These are phyloP conservation scores for Pichia manshurica DNA, from an alignment of 805 yeast species.

Conservation along the genomic window DNA sequence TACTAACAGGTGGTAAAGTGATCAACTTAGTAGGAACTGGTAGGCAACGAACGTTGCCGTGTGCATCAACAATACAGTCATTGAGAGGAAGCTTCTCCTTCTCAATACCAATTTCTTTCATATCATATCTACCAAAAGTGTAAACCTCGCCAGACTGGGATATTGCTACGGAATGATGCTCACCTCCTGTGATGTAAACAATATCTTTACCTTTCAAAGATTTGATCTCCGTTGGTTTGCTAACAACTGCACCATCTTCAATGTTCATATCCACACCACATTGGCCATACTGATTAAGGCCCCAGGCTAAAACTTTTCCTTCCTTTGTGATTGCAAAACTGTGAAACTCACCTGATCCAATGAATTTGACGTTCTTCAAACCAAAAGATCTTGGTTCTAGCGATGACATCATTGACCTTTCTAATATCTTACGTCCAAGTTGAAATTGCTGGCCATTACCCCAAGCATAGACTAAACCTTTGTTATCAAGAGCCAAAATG, in stretches of 20 bases:
- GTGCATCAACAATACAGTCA: conserved; percentile 65
- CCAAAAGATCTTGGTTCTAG: conserved; percentile 83
- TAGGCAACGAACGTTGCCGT: conserved; percentile 75
- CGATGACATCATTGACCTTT: conserved; percentile 66
- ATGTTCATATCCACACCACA: conserved; percentile 77
- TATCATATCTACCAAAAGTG: conserved; percentile 87
- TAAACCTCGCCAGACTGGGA: conserved; percentile 67
- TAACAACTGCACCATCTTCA: conserved; percentile 80
- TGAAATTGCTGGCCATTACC: conserved; percentile 95
- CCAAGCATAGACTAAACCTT: conserved; percentile 92
- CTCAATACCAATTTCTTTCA: conserved; percentile 85
- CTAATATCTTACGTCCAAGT: conserved; percentile 80
- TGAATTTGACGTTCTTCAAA: conserved; percentile 65
- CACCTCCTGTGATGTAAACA: conserved; percentile 77
- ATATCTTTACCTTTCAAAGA: conserved; percentile 55
- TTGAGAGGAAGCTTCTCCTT: conserved; percentile 60
- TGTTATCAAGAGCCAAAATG: conserved; percentile 70
- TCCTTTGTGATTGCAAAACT: conserved; percentile 82
- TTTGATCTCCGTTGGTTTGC: conserved; percentile 70
- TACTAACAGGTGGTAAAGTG: conserved; percentile 50
- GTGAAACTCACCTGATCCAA: conserved; percentile 93
- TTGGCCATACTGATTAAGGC: conserved; percentile 94
- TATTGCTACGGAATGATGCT: conserved; percentile 84
- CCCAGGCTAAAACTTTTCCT: conserved; percentile 82
- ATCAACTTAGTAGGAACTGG: conserved; percentile 75